Conservation (phyloP, 805 yeast genomes). For the Sugiyamaella smithiae region DNA sequence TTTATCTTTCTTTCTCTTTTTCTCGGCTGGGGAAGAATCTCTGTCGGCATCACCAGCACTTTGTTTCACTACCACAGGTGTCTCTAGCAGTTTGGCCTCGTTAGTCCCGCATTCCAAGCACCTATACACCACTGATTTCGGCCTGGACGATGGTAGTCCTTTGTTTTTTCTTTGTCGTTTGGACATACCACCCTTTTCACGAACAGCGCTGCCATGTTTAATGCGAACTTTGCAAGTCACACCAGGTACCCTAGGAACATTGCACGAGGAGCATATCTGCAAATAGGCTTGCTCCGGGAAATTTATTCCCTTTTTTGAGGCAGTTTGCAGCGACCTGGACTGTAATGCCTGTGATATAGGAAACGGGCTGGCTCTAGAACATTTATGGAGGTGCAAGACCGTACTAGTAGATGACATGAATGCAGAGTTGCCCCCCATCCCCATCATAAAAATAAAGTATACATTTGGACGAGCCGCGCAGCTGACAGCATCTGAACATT, state of each 20-base stretch:
- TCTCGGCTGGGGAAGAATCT: slow-evolving; percentile 5
- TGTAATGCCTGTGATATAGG: slow-evolving; percentile 11
- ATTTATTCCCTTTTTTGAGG: neutral
- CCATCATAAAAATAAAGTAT: no score
- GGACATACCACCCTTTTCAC: slow-evolving; percentile 7
- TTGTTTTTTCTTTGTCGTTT: slow-evolving; percentile 2
- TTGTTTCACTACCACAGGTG: no score
- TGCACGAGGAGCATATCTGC: slow-evolving; percentile 21
- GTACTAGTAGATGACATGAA: no score
- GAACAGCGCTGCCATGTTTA: neutral
- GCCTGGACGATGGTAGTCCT: neutral
- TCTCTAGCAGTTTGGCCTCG: neutral
- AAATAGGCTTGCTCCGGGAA: slow-evolving; percentile 9
- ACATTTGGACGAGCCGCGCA: no score
- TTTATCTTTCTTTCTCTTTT: slow-evolving; percentile 14
- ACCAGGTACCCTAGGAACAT: slow-evolving; percentile 21
- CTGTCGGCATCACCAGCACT: no score
- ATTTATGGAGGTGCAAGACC: slow-evolving; percentile 8
- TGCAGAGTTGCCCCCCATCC: no score
- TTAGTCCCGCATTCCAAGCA: neutral
- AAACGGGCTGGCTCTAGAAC: slow-evolving; percentile 8
- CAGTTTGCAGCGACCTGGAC: slow-evolving; percentile 6
- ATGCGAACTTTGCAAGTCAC: slow-evolving; percentile 18
- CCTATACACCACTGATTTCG: neutral
- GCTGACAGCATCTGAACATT: no score